Conservation (phyloP, 2,329 filamentous ascomycete species). For the Cordyceps farinosa region DNA sequence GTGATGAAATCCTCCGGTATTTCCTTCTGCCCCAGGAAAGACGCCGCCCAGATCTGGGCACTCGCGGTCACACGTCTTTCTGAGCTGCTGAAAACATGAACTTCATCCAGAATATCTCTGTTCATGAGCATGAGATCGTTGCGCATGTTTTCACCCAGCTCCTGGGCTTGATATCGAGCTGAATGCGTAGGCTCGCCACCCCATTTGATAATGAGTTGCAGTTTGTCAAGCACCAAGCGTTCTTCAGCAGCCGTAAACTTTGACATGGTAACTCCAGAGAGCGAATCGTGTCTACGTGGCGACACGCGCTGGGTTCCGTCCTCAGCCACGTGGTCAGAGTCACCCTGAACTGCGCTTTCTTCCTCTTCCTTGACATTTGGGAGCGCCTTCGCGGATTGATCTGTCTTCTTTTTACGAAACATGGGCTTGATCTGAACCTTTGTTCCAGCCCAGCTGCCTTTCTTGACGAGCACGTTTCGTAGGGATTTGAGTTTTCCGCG, state of each 20-base stretch:
- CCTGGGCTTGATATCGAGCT: constrained; percentile 91
- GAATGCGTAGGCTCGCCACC: constrained; percentile 97
- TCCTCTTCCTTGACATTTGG: constrained; percentile 29
- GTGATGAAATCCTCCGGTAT: constrained; percentile 81
- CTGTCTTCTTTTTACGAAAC: constrained; percentile 84
- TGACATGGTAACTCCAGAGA: constrained; percentile 87
- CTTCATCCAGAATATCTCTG: constrained; percentile 84
- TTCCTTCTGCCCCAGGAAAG: constrained; percentile 85
- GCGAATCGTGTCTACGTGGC: constrained; percentile 72
- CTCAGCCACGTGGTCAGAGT: constrained; percentile 20
- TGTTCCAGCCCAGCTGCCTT: constrained; percentile 89
- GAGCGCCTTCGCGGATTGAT: constrained; percentile 47
- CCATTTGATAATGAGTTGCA: constrained; percentile 98
- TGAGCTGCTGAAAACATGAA: constrained; percentile 92
- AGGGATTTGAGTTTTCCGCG: constrained; percentile 79
- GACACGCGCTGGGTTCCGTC: constrained; percentile 23
- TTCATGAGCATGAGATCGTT: constrained; percentile 94
- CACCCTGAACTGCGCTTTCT: constrained; percentile 24
- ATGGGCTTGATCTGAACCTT: constrained; percentile 99
- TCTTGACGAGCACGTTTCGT: constrained; percentile 84
- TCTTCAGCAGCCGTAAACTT: constrained; percentile 92
- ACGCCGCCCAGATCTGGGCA: constrained; percentile 90
- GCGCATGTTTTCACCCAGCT: constrained; percentile 91
- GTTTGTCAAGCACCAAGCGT: constrained; percentile 87
- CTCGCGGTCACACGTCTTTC: constrained; percentile 92